Evolutionary conservation across 176 grass and related monocot genomes (phyloP).

Genomic region (Dendrocalamus sinicus): DNA sequence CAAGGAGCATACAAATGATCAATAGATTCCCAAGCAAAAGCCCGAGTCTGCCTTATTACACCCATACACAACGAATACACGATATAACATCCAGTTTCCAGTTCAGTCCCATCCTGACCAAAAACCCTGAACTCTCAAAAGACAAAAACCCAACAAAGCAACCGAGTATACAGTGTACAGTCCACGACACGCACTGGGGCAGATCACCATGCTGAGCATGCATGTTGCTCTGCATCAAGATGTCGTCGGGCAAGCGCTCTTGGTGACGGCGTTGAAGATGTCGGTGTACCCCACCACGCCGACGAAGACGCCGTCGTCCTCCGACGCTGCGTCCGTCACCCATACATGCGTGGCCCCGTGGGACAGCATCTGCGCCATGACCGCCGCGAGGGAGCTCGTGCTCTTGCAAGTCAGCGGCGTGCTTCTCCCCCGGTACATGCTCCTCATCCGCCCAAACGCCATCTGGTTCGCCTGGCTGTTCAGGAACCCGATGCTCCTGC

Average conservation of each 20-base stretch:
- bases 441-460: constrained; percentile 55
- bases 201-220: background rate
- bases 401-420: constrained; percentile 70
- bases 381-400: constrained; percentile 79
- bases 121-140: background rate
- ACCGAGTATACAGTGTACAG: background rate
- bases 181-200: background rate
- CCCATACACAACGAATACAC: constrained; percentile 44
- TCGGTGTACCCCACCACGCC: constrained; percentile 86
- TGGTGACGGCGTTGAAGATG: constrained; percentile 81
- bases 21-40: constrained; percentile 12
- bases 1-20: background rate
- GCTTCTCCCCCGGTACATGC: constrained; percentile 70
- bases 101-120: background rate
- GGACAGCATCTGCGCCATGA: constrained; percentile 97
- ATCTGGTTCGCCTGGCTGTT: constrained; percentile 58
- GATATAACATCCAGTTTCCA: constrained; percentile 27
- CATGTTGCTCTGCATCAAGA: constrained; percentile 41
- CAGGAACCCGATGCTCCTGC: constrained; percentile 85
- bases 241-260: constrained; percentile 31
- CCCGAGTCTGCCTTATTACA: constrained; percentile 21
- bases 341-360: constrained; percentile 91
- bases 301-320: constrained; percentile 61
- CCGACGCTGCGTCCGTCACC: constrained; percentile 70
- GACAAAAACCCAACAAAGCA: background rate